These are phyloP conservation scores for Fraxinus ornus DNA, from an alignment of 305 asterid genomes.

Conservation along the genomic window DNA sequence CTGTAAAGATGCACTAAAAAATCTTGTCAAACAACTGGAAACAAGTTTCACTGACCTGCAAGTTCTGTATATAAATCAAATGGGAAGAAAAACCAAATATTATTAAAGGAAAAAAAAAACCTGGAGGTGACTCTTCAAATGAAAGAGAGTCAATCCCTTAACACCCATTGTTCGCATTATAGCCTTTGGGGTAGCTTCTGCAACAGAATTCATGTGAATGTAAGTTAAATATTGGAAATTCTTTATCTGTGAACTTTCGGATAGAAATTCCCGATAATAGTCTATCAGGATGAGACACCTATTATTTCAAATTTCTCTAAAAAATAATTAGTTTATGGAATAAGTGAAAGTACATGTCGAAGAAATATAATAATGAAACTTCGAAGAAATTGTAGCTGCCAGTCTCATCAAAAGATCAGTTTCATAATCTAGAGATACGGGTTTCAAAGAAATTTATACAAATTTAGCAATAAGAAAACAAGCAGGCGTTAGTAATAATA, in stretches of 20 bases:
- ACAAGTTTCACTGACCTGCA: constrained; percentile 2
- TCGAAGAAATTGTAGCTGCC: background rate
- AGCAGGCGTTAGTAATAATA: background rate
- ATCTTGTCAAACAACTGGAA: background rate
- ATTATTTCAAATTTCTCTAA: background rate
- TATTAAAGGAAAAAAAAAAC: constrained; percentile 28
- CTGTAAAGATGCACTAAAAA: constrained; percentile 41
- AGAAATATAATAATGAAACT: background rate
- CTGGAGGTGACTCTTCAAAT: constrained; percentile 93
- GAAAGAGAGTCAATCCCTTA: constrained; percentile 84
- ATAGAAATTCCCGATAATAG: constrained; percentile 3
- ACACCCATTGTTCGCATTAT: constrained; percentile 89
- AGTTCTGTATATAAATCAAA: constrained; percentile 1
- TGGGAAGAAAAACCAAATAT: background rate
- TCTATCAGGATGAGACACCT: background rate
- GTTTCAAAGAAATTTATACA: background rate
- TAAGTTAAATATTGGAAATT: background rate
- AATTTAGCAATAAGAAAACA: background rate
- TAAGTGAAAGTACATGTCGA: background rate
- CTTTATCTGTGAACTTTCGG: constrained; percentile 7
- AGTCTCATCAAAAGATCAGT: background rate
- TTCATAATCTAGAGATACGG: background rate
- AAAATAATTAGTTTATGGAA: background rate
- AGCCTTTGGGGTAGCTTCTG: constrained; percentile 96
- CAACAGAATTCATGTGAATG: constrained; percentile 13